Base-by-base conservation (phyloP, 257 asterid species). In the Solanum dulcamara region DNA sequence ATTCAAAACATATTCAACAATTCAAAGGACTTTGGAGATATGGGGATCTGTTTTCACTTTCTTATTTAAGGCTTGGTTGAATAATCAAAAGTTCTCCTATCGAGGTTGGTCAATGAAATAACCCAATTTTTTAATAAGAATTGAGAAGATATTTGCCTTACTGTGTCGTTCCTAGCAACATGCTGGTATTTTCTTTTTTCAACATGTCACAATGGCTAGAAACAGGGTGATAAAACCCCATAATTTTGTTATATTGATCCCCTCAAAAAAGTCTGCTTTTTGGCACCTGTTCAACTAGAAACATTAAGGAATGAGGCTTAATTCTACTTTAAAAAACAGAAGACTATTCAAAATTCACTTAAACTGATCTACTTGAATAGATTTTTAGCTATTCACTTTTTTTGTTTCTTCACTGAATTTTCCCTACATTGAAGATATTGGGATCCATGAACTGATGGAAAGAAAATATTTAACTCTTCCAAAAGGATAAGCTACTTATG, bases 31-130 rank as follows among this genome's bases (percentile, higher is more conserved):
- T 68, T 85, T 97, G 89, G 99, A 97, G 86, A 97, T 97, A 87
- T 97, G 99, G 99, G 98, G 98, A 83, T 94, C 91, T 90, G 97
- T 97, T 84, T 88, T 97, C 30, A 95, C 92, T 80, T 95, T 97
- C 86, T 13, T 95, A 84, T 97, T 97, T 86, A 93, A 87, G 89
- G 93, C 89, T 87, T 97, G 99, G 99, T 68, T 97, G 85, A 95
- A 87, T 90, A 97, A 92, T 87, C 97, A 92, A 86, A 97, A 97
- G 84, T 94, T 97, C 88, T 74, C 97, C 53, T 97, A 95, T 90
- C 90, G 89, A 92, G 99, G 99, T 97, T 80, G 89, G 90, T 86
- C 85, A 81, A 60, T 88, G 81, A 80, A 37, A 75, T 75, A n/a
- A 42, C 50, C 82, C 8, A 15, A 77, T 7, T 48, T 46, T 53